phyloP scores from a whole-genome alignment of 2,329 filamentous ascomycete genomes.

The Neofusicoccum kwambonambiense region DNA sequence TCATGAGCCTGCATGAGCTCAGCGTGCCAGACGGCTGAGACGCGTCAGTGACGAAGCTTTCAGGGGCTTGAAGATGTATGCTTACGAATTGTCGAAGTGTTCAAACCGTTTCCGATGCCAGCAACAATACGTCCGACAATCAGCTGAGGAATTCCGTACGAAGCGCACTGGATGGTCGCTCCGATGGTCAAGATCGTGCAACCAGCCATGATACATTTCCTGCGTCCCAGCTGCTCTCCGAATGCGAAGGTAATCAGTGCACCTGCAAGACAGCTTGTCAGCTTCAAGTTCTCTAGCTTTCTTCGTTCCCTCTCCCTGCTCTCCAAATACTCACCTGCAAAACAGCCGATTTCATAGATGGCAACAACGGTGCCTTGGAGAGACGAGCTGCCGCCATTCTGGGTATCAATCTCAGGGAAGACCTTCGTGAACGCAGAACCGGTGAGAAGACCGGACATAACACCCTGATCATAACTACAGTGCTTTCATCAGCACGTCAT shows the following conservation, averaged over 20 bases:
- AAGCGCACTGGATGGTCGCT: slow-evolving; percentile 48
- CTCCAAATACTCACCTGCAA: too few species aligned
- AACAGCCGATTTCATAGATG: slow-evolving; percentile 42
- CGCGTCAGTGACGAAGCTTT: neutral
- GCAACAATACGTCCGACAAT: slow-evolving; percentile 49
- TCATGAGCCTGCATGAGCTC: slow-evolving; percentile 46
- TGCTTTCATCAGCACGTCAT: neutral
- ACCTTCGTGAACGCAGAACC: slow-evolving; percentile 27
- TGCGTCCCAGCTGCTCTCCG: slow-evolving; percentile 50
- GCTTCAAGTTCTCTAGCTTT: too few species aligned
- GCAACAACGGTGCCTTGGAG: slow-evolving; percentile 55
- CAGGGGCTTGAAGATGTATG: neutral
- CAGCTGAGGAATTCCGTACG: slow-evolving; percentile 48
- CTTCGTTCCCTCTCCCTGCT: too few species aligned
- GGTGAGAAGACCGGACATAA: slow-evolving; percentile 37
- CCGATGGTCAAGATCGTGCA: slow-evolving; percentile 51
- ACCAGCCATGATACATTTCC: slow-evolving; percentile 49
- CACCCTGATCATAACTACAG: slow-evolving; percentile 41
- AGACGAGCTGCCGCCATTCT: slow-evolving; percentile 45
- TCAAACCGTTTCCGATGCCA: slow-evolving; percentile 44
- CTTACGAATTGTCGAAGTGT: slow-evolving; percentile 46
- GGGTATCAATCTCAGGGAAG: slow-evolving; percentile 16
- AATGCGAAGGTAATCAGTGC: slow-evolving; percentile 49
- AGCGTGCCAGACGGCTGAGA: slow-evolving; percentile 49
- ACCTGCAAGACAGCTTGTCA: slow-evolving; percentile 39